Percentiles rank a stretch among this genome's conserved stretches.
These are phyloP conservation scores for Chrysoporthe puriensis DNA, from an alignment of 2,329 filamentous ascomycete genomes.

Conservation along the genomic window DNA sequence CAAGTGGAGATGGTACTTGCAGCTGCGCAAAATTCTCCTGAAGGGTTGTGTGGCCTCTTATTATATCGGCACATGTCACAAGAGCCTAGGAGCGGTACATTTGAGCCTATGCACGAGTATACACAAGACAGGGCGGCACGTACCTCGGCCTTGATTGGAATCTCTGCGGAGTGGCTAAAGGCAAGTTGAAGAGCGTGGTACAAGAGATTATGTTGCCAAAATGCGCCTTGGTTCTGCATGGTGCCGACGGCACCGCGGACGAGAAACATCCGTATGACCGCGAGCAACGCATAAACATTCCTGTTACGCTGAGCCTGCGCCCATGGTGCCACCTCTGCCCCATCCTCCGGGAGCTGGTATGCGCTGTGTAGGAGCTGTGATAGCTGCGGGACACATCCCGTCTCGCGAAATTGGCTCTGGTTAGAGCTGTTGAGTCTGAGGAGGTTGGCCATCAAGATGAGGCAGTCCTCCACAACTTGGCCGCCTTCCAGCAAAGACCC, in stretches of 20 bases:
- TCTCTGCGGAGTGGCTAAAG: constrained; percentile 73
- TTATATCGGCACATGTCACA: constrained; percentile 83
- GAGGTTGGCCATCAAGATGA: constrained; percentile 88
- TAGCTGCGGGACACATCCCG: constrained; percentile 76
- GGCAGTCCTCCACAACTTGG: constrained; percentile 87
- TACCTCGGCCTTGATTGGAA: constrained; percentile 82
- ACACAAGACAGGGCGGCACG: constrained; percentile 25
- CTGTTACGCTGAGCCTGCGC: constrained; percentile 79
- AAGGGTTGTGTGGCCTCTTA: constrained; percentile 75
- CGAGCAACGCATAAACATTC: constrained; percentile 88
- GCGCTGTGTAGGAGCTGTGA: constrained; percentile 68
- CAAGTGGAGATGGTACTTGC: constrained; percentile 68
- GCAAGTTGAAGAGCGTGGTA: constrained; percentile 80
- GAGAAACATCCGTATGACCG: constrained; percentile 85
- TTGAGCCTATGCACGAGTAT: constrained; percentile 21
- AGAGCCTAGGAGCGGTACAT: constrained; percentile 62
- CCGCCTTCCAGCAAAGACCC: constrained; percentile 82
- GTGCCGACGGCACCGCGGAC: constrained; percentile 80
- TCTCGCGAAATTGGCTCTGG: constrained; percentile 91
- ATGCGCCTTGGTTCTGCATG: constrained; percentile 79
- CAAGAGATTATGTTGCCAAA: constrained; percentile 81
- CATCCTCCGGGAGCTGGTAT: constrained; percentile 55
- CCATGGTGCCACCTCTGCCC: constrained; percentile 71
- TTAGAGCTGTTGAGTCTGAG: constrained; percentile 87
- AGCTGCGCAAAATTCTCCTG: constrained; percentile 91